A percentile compares a stretch with the other conserved stretches of the same genome.
Evolutionary conservation across 352 stramenopile genomes (phyloP).

Genomic region (Phytophthora uliginosa): DNA sequence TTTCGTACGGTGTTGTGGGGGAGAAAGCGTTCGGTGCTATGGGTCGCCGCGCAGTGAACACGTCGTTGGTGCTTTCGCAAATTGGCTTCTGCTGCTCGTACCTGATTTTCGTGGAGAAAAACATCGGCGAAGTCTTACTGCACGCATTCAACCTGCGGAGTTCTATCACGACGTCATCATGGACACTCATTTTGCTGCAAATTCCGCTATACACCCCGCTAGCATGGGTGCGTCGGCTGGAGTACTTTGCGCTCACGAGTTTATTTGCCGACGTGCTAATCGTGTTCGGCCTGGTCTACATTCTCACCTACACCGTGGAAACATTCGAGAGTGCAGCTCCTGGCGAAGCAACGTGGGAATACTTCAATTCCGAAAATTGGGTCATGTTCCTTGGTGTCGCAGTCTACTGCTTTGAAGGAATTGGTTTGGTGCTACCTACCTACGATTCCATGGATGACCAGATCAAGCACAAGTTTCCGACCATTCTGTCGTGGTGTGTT

Average conservation of each 20-base stretch:
- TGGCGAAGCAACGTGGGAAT: conserved; percentile 49
- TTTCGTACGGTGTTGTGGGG: conserved; percentile 67
- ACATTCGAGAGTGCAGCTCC: conserved; percentile 40
- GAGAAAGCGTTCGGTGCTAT: conserved; percentile 49
- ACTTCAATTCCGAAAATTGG: conserved; percentile 71
- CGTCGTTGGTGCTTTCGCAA: conserved; percentile 74
- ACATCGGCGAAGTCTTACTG: conserved; percentile 62
- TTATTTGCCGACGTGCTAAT: conserved; percentile 68
- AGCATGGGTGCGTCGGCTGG: conserved; percentile 67
- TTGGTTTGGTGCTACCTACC: conserved; percentile 66
- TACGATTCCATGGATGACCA: conserved; percentile 65
- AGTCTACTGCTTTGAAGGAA: conserved; percentile 74
- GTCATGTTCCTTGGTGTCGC: conserved; percentile 69
- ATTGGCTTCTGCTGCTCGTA: conserved; percentile 80
- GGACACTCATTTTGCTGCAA: conserved; percentile 64
- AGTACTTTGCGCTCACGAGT: conserved; percentile 74
- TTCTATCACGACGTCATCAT: conserved; percentile 50
- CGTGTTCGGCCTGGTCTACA: conserved; percentile 62
- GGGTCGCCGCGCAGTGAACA: conserved; percentile 61
- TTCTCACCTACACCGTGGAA: conserved; percentile 53
- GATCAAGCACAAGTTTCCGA: conserved; percentile 64
- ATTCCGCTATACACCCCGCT: conserved; percentile 72
- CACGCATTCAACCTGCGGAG: conserved; percentile 52
- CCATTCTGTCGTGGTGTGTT: conserved; percentile 53
- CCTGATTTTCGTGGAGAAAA: conserved; percentile 78